Percentiles rank a stretch among this genome's conserved stretches.
These are phyloP conservation scores for Rubia peregrina DNA, from an alignment of 305 asterid genomes.

Conservation along the genomic window DNA sequence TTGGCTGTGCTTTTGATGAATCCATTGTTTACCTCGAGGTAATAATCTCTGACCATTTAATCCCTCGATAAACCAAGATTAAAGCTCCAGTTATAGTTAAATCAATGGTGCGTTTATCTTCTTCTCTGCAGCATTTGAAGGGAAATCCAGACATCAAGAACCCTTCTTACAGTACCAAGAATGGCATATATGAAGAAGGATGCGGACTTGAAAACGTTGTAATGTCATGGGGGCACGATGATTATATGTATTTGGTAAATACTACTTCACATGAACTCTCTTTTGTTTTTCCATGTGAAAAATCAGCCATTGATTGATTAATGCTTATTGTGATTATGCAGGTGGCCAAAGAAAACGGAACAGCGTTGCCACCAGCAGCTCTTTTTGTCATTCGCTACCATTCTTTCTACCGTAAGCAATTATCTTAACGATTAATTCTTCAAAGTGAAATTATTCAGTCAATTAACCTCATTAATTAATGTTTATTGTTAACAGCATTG, in stretches of 20 bases:
- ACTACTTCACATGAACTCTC: background rate
- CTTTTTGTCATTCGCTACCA: conserved; percentile 70
- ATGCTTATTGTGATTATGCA: background rate
- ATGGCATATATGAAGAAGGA: conserved; percentile 55
- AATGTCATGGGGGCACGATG: conserved; percentile 90
- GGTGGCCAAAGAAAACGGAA: conserved; percentile 61
- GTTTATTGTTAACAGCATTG: conserved; percentile 37
- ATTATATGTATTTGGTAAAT: conserved; percentile 66
- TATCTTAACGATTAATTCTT: background rate
- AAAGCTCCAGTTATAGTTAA: too few species aligned
- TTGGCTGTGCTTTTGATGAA: conserved; percentile 51
- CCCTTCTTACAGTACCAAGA: conserved; percentile 38
- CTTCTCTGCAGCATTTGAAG: conserved; percentile 45
- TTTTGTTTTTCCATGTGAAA: background rate
- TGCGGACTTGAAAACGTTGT: conserved; percentile 64
- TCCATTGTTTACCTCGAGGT: conserved; percentile 57
- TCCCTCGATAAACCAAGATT: too few species aligned
- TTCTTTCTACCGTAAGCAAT: conserved; percentile 63
- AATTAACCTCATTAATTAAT: background rate
- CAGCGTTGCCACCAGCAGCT: conserved; percentile 71
- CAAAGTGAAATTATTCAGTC: background rate
- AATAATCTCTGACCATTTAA: background rate
- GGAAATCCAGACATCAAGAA: conserved; percentile 41
- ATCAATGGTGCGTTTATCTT: background rate
- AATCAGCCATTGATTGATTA: background rate